Conservation (phyloP, 176 grass and related monocot species). For the Leersia perrieri region DNA sequence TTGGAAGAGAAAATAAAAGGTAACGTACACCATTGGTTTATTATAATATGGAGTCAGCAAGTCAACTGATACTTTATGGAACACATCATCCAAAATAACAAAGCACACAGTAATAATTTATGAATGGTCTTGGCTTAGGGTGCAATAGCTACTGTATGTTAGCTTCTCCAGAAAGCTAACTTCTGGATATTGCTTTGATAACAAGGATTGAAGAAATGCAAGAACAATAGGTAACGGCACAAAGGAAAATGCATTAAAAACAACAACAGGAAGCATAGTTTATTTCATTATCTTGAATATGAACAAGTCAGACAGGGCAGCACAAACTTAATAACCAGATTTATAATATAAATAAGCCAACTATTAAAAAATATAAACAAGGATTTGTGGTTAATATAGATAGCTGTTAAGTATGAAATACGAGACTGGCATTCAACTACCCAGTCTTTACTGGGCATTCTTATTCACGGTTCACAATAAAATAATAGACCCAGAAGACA, state of each 20-base stretch:
- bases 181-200: not conserved
- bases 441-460: not conserved
- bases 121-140: not conserved
- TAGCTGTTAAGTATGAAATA: not conserved
- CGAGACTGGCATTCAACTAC: not conserved
- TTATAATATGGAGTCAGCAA: not conserved
- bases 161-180: not conserved
- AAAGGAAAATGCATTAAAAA: too few species aligned
- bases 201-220: slow-evolving; percentile 10
- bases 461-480: slow-evolving; percentile 6
- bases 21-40: not conserved
- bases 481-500: slow-evolving; percentile 6
- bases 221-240: not conserved
- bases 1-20: not conserved
- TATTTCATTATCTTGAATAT: not conserved
- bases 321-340: not conserved
- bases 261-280: not conserved
- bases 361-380: not conserved
- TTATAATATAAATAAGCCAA: not conserved
- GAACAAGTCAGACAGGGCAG: not conserved
- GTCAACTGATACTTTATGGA: not conserved
- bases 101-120: not conserved
- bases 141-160: slow-evolving; percentile 20
- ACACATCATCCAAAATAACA: not conserved
- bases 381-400: not conserved